phyloP scores from a whole-genome alignment of 306 rosid species.

The Boehmeria nivea region DNA sequence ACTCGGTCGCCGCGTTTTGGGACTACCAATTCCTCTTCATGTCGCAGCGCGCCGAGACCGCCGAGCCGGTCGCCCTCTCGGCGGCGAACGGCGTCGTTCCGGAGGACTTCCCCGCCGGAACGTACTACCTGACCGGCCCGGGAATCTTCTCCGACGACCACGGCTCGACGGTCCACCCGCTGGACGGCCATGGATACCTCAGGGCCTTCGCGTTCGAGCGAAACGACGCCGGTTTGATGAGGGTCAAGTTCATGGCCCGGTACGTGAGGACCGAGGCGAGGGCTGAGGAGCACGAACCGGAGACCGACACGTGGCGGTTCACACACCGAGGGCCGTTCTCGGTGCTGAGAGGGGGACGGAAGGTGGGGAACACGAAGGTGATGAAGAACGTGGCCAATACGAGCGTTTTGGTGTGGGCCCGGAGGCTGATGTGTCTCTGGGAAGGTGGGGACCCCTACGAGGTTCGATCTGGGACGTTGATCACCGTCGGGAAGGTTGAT shows the following conservation, averaged over 20 bases:
- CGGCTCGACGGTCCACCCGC: conserved; percentile 87
- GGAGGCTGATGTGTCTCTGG: conserved; percentile 72
- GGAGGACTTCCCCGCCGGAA: conserved; percentile 58
- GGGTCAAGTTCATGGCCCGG: conserved; percentile 47
- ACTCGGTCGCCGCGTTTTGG: conserved; percentile 57
- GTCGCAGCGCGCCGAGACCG: conserved; percentile 62
- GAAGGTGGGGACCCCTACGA: conserved; percentile 96
- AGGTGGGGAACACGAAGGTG: conserved; percentile 84
- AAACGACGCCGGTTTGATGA: conserved; percentile 15
- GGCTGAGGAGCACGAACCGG: conserved; percentile 61
- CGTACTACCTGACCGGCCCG: conserved; percentile 77
- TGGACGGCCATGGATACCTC: conserved; percentile 86
- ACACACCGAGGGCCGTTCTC: conserved; percentile 87
- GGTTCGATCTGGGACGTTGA: conserved; percentile 55
- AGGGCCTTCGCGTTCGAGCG: conserved; percentile 58
- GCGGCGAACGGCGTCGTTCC: conserved; percentile 59
- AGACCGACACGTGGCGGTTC: conserved; percentile 58
- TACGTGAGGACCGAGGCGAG: conserved; percentile 82
- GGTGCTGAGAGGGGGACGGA: conserved; percentile 73
- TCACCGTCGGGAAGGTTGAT: conserved; percentile 46
- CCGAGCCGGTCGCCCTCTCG: conserved; percentile 31
- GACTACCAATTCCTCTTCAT: conserved; percentile 80
- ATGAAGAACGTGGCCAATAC: conserved; percentile 98
- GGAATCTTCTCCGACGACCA: conserved; percentile 78
- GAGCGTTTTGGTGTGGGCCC: conserved; percentile 74